phyloP scores from a whole-genome alignment of 2,329 filamentous ascomycete species.

The Fusarium albosuccineum region DNA sequence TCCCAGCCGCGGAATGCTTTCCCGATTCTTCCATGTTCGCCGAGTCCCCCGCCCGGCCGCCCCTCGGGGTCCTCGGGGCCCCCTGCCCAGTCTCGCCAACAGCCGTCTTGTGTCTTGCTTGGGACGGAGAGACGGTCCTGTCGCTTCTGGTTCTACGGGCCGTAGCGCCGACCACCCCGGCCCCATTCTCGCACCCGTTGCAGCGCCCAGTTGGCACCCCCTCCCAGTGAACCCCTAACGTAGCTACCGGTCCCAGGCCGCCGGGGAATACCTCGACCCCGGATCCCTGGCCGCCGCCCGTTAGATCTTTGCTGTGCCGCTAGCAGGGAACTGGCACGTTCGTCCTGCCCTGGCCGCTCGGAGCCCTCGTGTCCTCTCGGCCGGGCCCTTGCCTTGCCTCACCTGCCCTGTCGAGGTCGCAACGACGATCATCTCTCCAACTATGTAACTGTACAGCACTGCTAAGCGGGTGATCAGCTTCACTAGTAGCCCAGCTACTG shows the following conservation, averaged over 20 bases:
- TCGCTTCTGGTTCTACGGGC: conserved; percentile 31
- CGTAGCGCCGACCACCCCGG: conserved; percentile 31
- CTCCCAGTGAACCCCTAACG: neutral
- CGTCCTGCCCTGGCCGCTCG: conserved; percentile 3
- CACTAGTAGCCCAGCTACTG: neutral
- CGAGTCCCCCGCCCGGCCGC: neutral
- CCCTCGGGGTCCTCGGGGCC: conserved; percentile 13
- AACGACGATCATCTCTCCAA: too few relatives aligned
- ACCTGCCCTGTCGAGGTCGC: too few relatives aligned
- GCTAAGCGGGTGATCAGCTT: too few relatives aligned
- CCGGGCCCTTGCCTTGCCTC: neutral
- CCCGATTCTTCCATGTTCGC: conserved; percentile 11
- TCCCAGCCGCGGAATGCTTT: conserved; percentile 14
- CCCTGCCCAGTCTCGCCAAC: conserved; percentile 43
- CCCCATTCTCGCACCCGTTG: conserved; percentile 8
- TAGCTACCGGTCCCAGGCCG: conserved; percentile 3
- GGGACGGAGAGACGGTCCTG: conserved; percentile 14
- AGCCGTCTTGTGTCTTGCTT: conserved; percentile 13
- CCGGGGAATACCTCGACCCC: conserved; percentile 5
- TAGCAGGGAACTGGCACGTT: conserved; percentile 5
- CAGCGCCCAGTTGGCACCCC: conserved; percentile 13
- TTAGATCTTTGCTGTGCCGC: conserved; percentile 22
- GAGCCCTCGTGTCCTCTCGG: conserved; percentile 2
- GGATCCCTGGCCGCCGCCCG: conserved; percentile 13
- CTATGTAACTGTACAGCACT: too few relatives aligned